Evolutionary conservation across 106 monocot species (phyloP), one percentile per base, ranked within the genome.

Genomic region (Narthecium ossifragum): DNA sequence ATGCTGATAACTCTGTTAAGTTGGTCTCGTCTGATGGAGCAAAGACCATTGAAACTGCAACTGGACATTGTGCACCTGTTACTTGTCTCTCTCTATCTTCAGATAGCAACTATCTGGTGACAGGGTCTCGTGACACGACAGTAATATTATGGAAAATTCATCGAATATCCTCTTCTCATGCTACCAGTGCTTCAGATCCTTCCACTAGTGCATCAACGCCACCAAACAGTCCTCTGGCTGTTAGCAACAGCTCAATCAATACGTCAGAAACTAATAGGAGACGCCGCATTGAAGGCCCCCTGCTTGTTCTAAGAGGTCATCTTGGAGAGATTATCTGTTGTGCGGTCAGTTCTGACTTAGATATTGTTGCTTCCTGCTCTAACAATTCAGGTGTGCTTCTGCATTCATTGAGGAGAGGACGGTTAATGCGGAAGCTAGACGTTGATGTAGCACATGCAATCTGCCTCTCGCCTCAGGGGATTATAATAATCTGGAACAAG

Each of bases 251-350:
- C 30, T 31, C 62, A 22, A 73, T 34, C 20, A 62, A 18, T 53
- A 31, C 40, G 32, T 26, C 49, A 29, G 80, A 75, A 25, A 33
- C 39, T 26, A 77, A 15, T 30, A 30, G 30, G 17, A 83, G 68
- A 41, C 66, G 71, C 14, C 72, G 71, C 23, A 80, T 98, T 31
- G 91, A 98, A 74, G 98, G 98, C 13, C 98, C 98, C 27, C 48
- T 98, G 46, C 87, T 79, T 62, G 87, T 98, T 5, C 33, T 91
- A 45, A 75, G 91, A 85, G 98, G 98, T 21, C 90, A 98, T 88
- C 84, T 81, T n/a, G 78, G 76, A 27, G 91, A 84, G 34, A 61
- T 98, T 29, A 23, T 72, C 2, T 87, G 73, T 50, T 98, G 98
- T 61, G 49, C 61, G 62, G 78, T 98, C 21, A 82, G 61, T 73